These are phyloP conservation scores for Penicillium riverlandense DNA, from an alignment of 495 filamentous ascomycete genomes.

Conservation along the genomic window DNA sequence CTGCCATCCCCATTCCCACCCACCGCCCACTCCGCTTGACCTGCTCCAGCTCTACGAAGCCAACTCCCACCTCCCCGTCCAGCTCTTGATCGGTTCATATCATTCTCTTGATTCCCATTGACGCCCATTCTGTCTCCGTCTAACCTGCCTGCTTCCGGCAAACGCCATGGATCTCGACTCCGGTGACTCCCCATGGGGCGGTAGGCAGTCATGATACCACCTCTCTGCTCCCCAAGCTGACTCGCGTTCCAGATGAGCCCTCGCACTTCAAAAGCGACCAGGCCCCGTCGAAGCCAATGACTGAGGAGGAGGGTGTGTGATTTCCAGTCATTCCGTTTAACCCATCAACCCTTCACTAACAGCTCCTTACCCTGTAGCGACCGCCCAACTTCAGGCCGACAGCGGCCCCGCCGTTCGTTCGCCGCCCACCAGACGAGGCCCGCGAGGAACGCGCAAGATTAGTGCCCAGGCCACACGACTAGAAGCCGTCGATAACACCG, in stretches of 20 bases:
- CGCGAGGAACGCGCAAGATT: slow-evolving; percentile 62
- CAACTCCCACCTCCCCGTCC: slow-evolving; percentile 3
- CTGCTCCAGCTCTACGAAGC: slow-evolving; percentile 13
- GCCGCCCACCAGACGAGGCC: slow-evolving; percentile 37
- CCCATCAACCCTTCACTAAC: slow-evolving; percentile 23
- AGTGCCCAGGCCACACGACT: slow-evolving; percentile 76
- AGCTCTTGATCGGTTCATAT: not conserved
- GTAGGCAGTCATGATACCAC: slow-evolving; percentile 40
- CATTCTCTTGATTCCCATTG: slow-evolving; percentile 1
- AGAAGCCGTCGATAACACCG: slow-evolving; percentile 81
- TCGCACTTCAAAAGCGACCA: slow-evolving; percentile 41
- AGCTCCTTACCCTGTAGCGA: slow-evolving; percentile 23
- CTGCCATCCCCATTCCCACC: too few species aligned
- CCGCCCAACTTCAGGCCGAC: slow-evolving; percentile 26
- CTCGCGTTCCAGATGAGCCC: slow-evolving; percentile 46
- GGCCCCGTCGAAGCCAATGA: slow-evolving; percentile 14
- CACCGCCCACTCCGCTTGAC: too few species aligned
- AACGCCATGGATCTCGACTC: slow-evolving; percentile 53
- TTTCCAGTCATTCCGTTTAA: slow-evolving; percentile 6
- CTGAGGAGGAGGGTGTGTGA: slow-evolving; percentile 23
- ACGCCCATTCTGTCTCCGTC: not conserved
- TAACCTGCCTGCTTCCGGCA: not conserved
- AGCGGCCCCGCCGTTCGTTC: slow-evolving; percentile 34
- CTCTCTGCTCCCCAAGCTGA: slow-evolving; percentile 10
- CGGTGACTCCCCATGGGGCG: slow-evolving; percentile 66